Percentiles rank a stretch among this genome's conserved stretches.
These are phyloP conservation scores for Fagopyrum esculentum DNA, from an alignment of 148 eudicot species.

Conservation along the genomic window DNA sequence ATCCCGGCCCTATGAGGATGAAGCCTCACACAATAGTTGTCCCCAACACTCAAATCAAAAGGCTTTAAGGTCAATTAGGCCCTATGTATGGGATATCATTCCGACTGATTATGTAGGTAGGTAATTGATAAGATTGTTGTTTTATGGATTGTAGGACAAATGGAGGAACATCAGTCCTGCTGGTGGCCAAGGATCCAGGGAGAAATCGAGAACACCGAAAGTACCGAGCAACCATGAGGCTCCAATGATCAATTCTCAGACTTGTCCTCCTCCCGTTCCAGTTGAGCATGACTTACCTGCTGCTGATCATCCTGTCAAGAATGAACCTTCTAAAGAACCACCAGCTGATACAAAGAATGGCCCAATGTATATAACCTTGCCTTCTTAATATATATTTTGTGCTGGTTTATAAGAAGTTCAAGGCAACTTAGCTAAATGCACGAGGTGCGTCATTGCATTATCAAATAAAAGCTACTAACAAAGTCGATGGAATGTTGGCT, in stretches of 20 bases:
- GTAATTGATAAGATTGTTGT: background rate
- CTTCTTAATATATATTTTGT: no score
- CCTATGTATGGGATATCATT: no score
- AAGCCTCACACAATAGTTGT: no score
- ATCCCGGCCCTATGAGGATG: no score
- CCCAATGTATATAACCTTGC: slow-evolving; percentile 32
- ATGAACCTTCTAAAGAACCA: slow-evolving; percentile 39
- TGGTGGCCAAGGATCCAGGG: slow-evolving; percentile 34
- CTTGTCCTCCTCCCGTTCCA: slow-evolving; percentile 21
- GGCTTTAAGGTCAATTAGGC: no score
- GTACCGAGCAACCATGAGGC: slow-evolving; percentile 27
- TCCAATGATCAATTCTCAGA: slow-evolving; percentile 17
- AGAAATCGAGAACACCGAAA: slow-evolving; percentile 6
- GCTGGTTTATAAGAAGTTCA: no score
- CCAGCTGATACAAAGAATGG: slow-evolving; percentile 36
- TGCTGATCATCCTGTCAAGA: slow-evolving; percentile 33
- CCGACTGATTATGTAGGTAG: no score
- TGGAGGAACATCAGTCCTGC: slow-evolving; percentile 89
- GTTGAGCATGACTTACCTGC: slow-evolving; percentile 24
- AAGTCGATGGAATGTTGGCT: no score
- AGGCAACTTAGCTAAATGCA: no score
- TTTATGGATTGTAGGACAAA: slow-evolving; percentile 48
- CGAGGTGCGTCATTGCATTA: no score
- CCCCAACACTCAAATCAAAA: no score
- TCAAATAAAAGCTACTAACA: no score